Evolutionary conservation across 345 rosid species (phyloP).

Genomic region (Gossypium arboreum): DNA sequence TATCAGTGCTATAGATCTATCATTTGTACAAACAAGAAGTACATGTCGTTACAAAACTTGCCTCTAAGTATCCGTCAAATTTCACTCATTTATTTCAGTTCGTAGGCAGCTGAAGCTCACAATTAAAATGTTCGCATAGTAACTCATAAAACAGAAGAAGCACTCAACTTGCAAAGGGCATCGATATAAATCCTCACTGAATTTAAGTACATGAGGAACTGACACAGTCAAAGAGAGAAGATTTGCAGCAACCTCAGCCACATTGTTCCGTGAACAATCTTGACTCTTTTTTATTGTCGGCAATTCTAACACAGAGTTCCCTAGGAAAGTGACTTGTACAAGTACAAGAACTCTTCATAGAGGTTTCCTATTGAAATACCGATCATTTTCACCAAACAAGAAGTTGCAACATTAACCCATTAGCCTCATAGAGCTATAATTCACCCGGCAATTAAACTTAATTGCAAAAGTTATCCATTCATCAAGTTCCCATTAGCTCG

Average conservation of each 20-base stretch:
- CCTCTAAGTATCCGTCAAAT: not conserved
- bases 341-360: not conserved
- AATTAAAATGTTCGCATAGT: not conserved
- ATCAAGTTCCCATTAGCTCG: not conserved
- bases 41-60: not conserved
- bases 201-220: not conserved
- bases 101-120: not conserved
- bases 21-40: not conserved
- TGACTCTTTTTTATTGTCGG: not conserved
- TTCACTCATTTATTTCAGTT: not conserved
- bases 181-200: not conserved
- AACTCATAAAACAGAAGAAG: constrained; percentile 3
- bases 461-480: constrained; percentile 10
- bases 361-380: not conserved
- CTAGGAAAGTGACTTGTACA: not conserved
- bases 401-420: not conserved
- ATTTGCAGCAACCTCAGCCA: not conserved
- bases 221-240: not conserved
- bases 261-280: not conserved
- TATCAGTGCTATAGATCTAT: not conserved
- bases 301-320: not conserved
- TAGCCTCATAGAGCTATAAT: constrained; percentile 12
- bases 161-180: not conserved
- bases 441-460: constrained; percentile 8
- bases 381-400: not conserved